Conservation (phyloP, 768 basidiomycete genomes). For the Trametes cubensis region DNA sequence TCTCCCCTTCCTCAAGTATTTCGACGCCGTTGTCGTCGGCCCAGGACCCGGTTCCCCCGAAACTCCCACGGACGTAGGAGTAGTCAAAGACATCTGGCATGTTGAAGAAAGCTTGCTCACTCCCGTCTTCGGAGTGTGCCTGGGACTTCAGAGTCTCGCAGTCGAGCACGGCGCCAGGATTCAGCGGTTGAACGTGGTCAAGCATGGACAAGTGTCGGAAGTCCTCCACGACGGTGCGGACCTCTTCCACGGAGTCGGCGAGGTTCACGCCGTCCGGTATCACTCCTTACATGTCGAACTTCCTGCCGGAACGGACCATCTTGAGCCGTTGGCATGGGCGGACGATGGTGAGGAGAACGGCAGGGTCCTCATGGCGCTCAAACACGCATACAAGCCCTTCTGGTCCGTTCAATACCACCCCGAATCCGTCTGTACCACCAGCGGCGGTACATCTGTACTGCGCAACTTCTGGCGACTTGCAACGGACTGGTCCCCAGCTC, state of each 20-base stretch:
- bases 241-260: conserved; percentile 60
- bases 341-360: conserved; percentile 70
- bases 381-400: conserved; percentile 67
- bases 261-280: conserved; percentile 70
- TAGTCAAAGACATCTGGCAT: conserved; percentile 74
- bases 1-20: conserved; percentile 55
- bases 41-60: conserved; percentile 83
- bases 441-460: conserved; percentile 68
- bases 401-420: conserved; percentile 93
- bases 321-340: conserved; percentile 75
- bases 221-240: conserved; percentile 61
- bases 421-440: conserved; percentile 75
- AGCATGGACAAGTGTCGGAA: conserved; percentile 74
- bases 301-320: conserved; percentile 40
- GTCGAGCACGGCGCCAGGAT: conserved; percentile 64
- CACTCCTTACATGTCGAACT: conserved; percentile 75
- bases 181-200: conserved; percentile 65
- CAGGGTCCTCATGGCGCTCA: conserved; percentile 71
- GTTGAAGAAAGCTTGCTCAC: conserved; percentile 52
- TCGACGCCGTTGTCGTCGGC: conserved; percentile 73
- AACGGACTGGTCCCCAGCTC: conserved; percentile 52
- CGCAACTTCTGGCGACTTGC: conserved; percentile 77
- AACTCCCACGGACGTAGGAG: conserved; percentile 60
- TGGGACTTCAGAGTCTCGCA: conserved; percentile 78
- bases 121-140: conserved; percentile 83